Evolutionary conservation across 257 asterid species (phyloP).

Genomic region (Gardenia jasminoides): DNA sequence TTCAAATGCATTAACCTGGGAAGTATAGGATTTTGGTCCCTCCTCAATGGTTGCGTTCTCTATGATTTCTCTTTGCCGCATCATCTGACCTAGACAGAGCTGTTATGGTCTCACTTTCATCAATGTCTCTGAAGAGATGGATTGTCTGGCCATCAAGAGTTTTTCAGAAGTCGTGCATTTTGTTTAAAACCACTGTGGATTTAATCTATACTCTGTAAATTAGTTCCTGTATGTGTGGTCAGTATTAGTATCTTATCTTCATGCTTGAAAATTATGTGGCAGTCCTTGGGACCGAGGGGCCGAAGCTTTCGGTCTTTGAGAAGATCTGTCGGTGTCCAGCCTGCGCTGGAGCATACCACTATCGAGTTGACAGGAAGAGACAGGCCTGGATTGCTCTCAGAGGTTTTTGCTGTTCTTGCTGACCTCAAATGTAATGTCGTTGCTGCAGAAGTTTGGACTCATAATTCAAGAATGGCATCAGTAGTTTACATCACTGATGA

Average conservation of each 20-base stretch:
- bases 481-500: conserved; percentile 77
- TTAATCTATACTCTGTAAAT: background rate
- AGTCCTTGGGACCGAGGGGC: conserved; percentile 59
- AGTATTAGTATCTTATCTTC: background rate
- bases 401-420: conserved; percentile 75
- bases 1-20: background rate
- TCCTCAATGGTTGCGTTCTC: background rate
- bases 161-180: background rate
- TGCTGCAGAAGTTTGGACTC: conserved; percentile 95
- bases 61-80: background rate
- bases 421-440: conserved; percentile 74
- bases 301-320: conserved; percentile 49
- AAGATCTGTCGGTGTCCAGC: conserved; percentile 65
- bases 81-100: background rate
- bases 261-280: conserved; percentile 23
- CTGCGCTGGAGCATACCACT: conserved; percentile 58
- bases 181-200: background rate
- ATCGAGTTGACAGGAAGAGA: conserved; percentile 78
- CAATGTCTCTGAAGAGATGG: background rate
- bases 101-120: background rate
- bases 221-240: background rate
- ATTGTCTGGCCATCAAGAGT: background rate
- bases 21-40: background rate
- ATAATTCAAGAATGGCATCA: conserved; percentile 82
- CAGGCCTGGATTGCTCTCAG: conserved; percentile 83